Base-by-base conservation (phyloP, 257 asterid genomes). In the Solanum pennellii region DNA sequence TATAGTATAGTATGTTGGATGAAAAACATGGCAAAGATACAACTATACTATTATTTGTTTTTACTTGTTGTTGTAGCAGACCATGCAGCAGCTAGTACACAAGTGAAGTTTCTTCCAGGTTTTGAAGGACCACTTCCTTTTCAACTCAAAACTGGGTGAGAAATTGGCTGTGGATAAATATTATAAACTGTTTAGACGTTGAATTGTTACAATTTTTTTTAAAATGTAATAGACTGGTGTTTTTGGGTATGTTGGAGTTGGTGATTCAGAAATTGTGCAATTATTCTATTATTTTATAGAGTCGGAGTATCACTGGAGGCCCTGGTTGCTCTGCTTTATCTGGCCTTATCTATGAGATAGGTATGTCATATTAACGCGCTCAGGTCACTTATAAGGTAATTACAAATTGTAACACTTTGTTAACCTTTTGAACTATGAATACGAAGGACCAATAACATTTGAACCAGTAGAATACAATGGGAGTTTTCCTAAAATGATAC, bases 211-310 rank as follows among this genome's bases (percentile, higher is more conserved):
- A 60, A 56, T 56, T 56, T 56, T 56, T 18, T 11, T 10, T 0
- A 56, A 56, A 56, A 18, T 56, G 60, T 16, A 52, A 47, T 14
- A 5, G 21, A 49, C 21, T 72, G 27, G 8, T 76, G 13, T 42
- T 76, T 76, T 12, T 69, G 89, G 91, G 90, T 90, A 89, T 33
- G 31, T 87, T 5, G 91, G 92, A 47, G 92, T 90, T 15, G 92
- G 84, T 7, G 90, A 89, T 47, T 60, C 86, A 0, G 92, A 90
- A 27, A 90, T 89, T 15, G 88, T 87, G 42, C 92, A 89, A 74
- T 80, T 90, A 3, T 90, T 90, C 56, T 87, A 90, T 84, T 88
- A 89, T 45, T 90, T 90, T 75, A 85, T 69, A 0, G 83, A 86
- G 59, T 90, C 92, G 1, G 87, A 90, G 56, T 86, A 62, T 90